Conservation (phyloP, 169 alveolate species). For the Cyclospora cayetanensis region DNA sequence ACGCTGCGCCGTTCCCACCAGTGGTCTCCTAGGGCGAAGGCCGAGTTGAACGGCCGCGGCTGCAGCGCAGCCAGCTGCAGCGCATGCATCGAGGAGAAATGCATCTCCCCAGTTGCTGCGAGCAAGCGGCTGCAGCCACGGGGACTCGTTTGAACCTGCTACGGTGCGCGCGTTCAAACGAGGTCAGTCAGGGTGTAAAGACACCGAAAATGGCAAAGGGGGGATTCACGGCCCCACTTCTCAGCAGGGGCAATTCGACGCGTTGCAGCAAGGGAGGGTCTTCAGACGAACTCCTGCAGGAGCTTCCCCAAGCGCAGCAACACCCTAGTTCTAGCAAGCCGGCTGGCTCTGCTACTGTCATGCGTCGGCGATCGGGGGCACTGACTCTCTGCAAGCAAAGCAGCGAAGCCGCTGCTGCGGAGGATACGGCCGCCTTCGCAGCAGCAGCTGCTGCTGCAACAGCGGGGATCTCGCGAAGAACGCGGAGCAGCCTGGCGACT, state of each 20-base stretch:
- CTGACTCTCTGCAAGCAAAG: background rate
- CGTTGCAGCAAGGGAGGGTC: too few relatives aligned
- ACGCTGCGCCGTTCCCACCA: too few relatives aligned
- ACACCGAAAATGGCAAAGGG: background rate
- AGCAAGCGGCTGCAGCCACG: background rate
- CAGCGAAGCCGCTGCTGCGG: conserved; percentile 10
- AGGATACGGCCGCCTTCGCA: background rate
- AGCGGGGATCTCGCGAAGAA: background rate
- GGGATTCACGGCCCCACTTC: background rate
- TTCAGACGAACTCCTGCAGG: too few relatives aligned
- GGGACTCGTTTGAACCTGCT: background rate
- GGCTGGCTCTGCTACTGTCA: background rate
- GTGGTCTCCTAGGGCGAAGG: too few relatives aligned
- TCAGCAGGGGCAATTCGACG: background rate
- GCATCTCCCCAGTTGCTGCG: background rate
- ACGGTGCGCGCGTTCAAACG: background rate
- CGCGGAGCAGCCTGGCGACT: background rate
- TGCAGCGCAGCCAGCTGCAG: background rate
- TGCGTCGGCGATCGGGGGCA: conserved; percentile 12
- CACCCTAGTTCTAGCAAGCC: background rate
- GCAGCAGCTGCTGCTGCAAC: conserved; percentile 1
- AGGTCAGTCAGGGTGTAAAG: background rate
- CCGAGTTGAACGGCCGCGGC: background rate
- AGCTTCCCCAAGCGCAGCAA: background rate
- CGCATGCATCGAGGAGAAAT: too few relatives aligned